phyloP scores from a whole-genome alignment of 805 yeast genomes.

The Candida manassasensis region DNA sequence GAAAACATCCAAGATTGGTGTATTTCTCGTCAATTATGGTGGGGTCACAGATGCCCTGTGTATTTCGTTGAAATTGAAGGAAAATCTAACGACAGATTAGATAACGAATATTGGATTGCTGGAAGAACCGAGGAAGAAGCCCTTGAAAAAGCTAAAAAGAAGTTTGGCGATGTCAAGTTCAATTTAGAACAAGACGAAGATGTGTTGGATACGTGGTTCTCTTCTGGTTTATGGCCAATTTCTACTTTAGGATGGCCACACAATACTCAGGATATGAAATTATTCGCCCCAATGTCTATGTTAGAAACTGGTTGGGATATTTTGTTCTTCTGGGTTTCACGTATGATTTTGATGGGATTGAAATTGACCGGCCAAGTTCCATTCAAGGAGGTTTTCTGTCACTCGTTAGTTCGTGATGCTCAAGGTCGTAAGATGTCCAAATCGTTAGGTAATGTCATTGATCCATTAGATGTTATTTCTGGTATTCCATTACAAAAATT shows the following conservation, averaged over 20 bases:
- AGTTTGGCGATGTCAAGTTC: constrained; percentile 58
- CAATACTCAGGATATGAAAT: constrained; percentile 64
- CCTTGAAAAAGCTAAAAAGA: constrained; percentile 65
- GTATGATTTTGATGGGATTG: constrained; percentile 90
- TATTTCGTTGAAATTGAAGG: constrained; percentile 84
- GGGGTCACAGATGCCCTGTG: constrained; percentile 99
- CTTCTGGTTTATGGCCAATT: constrained; percentile 97
- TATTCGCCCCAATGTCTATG: constrained; percentile 87
- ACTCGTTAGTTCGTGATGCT: constrained; percentile 96
- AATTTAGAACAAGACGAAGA: constrained; percentile 94
- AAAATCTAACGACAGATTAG: constrained; percentile 54
- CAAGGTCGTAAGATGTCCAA: constrained; percentile 99
- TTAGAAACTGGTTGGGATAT: constrained; percentile 99
- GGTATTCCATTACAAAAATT: constrained; percentile 80
- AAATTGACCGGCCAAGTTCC: constrained; percentile 90
- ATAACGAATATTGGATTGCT: constrained; percentile 83
- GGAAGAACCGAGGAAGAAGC: constrained; percentile 86
- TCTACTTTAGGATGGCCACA: constrained; percentile 97
- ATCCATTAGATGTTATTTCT: constrained; percentile 88
- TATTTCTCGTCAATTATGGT: constrained; percentile 86
- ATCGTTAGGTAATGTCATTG: constrained; percentile 93
- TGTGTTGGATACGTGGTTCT: constrained; percentile 98
- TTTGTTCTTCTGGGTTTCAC: constrained; percentile 96
- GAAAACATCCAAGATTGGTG: constrained; percentile 98
- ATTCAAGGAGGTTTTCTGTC: constrained; percentile 95